These are phyloP conservation scores for Ambrosiella xylebori DNA, from an alignment of 2,329 filamentous ascomycete genomes.

Conservation along the genomic window DNA sequence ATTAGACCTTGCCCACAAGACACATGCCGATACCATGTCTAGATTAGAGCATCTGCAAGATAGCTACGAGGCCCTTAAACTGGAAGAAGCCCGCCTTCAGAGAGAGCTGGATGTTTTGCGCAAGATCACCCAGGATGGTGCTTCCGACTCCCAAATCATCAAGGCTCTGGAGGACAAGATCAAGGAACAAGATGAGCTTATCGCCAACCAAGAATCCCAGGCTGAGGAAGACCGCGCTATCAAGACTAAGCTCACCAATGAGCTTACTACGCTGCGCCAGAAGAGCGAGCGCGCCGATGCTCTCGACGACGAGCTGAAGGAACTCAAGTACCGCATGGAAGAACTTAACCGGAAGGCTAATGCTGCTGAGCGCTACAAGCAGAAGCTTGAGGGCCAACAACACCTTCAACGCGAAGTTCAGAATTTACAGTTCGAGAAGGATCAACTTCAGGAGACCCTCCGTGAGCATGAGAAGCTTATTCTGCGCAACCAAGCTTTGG, in stretches of 20 bases:
- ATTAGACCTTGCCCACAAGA: constrained; percentile 36
- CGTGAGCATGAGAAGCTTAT: constrained; percentile 20
- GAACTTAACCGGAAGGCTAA: constrained; percentile 46
- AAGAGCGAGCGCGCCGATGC: constrained; percentile 32
- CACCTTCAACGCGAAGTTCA: constrained; percentile 38
- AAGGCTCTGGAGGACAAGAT: constrained; percentile 38
- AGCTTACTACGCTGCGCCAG: constrained; percentile 30
- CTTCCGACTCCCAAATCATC: constrained; percentile 34
- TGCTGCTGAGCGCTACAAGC: constrained; percentile 42
- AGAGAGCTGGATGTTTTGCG: constrained; percentile 33
- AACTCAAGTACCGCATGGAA: constrained; percentile 40
- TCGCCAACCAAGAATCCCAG: constrained; percentile 51
- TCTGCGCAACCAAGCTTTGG: constrained; percentile 21
- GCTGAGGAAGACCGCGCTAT: constrained; percentile 33
- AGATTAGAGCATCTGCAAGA: constrained; percentile 42
- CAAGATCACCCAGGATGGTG: constrained; percentile 33
- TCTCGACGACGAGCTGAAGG: constrained; percentile 41
- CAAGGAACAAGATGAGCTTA: constrained; percentile 52
- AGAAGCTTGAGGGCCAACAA: constrained; percentile 41
- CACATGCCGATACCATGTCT: constrained; percentile 40
- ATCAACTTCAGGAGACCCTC: constrained; percentile 33
- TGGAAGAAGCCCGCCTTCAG: constrained; percentile 41
- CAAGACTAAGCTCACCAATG: constrained; percentile 29
- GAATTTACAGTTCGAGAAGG: constrained; percentile 36
- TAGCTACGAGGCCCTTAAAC: constrained; percentile 47